Evolutionary conservation across 169 alveolate genomes (phyloP).

Genomic region (Cytauxzoon felis): DNA sequence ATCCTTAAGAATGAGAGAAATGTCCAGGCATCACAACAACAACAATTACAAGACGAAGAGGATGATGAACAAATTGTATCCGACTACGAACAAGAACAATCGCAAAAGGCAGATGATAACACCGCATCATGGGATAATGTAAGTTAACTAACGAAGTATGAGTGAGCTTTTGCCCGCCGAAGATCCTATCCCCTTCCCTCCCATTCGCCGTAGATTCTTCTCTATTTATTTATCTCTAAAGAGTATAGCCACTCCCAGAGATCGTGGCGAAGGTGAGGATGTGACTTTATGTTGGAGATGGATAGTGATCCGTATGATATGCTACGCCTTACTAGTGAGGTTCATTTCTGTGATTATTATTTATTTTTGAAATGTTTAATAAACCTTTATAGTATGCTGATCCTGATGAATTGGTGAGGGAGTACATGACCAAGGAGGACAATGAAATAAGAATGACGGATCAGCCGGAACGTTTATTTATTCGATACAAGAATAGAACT

Average conservation of each 20-base stretch:
- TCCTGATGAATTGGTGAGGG: slow-evolving; percentile 70
- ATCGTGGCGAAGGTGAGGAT: too few species aligned
- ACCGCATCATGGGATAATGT: slow-evolving; percentile 24
- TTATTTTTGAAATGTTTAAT: too few species aligned
- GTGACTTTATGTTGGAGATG: too few species aligned
- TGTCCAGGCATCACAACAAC: background rate
- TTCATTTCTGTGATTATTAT: too few species aligned
- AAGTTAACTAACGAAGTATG: too few species aligned
- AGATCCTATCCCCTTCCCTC: too few species aligned
- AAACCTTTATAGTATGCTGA: slow-evolving; percentile 55
- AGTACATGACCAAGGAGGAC: slow-evolving; percentile 65
- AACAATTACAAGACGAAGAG: background rate
- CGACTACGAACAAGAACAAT: slow-evolving; percentile 21
- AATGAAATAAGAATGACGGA: slow-evolving; percentile 62
- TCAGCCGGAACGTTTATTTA: slow-evolving; percentile 68
- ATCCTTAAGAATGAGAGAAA: slow-evolving; percentile 52
- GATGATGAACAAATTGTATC: slow-evolving; percentile 19
- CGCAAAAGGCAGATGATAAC: slow-evolving; percentile 1
- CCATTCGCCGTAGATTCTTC: too few species aligned
- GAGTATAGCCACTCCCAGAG: too few species aligned
- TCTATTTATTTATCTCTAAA: too few species aligned
- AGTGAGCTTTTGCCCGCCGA: too few species aligned
- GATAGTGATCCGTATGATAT: too few species aligned
- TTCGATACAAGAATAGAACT: slow-evolving; percentile 52
- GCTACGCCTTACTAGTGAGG: too few species aligned